phyloP scores from a whole-genome alignment of 2,329 filamentous ascomycete species.

The Botrytis tulipae region DNA sequence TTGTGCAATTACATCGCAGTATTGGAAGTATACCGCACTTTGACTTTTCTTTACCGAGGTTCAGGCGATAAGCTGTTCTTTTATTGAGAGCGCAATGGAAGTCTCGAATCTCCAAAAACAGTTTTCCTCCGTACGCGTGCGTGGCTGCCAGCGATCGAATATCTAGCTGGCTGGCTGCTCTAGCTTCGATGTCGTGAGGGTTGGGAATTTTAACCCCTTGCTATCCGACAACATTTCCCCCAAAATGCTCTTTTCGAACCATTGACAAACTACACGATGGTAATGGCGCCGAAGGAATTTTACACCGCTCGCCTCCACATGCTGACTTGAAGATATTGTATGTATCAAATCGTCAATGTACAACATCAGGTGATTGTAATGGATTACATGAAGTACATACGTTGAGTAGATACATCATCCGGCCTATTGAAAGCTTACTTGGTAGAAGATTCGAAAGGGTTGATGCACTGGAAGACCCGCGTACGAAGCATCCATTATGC shows the following conservation, averaged over 20 bases:
- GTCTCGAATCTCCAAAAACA: conserved; percentile 8
- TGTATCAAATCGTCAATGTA: background rate
- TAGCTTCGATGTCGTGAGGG: background rate
- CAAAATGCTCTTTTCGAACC: background rate
- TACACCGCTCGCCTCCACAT: conserved; percentile 17
- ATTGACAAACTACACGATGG: background rate
- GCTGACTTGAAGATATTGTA: background rate
- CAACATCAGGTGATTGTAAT: conserved; percentile 12
- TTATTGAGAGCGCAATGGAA: background rate
- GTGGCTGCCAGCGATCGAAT: conserved; percentile 18
- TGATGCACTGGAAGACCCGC: conserved; percentile 11
- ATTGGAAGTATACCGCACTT: background rate
- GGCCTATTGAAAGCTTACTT: background rate
- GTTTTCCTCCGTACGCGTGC: conserved; percentile 8
- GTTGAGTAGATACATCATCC: background rate
- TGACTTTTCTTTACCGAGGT: conserved; percentile 10
- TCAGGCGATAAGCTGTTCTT: conserved; percentile 2
- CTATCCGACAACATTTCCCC: conserved; percentile 10
- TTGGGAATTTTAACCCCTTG: conserved; percentile 11
- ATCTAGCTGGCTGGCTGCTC: background rate
- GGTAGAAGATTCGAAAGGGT: background rate
- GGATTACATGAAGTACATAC: background rate
- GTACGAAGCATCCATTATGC: background rate
- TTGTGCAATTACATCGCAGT: background rate
- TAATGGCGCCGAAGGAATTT: conserved; percentile 13